phyloP scores from a whole-genome alignment of 2,329 filamentous ascomycete genomes.

The Colletotrichum tropicicola region DNA sequence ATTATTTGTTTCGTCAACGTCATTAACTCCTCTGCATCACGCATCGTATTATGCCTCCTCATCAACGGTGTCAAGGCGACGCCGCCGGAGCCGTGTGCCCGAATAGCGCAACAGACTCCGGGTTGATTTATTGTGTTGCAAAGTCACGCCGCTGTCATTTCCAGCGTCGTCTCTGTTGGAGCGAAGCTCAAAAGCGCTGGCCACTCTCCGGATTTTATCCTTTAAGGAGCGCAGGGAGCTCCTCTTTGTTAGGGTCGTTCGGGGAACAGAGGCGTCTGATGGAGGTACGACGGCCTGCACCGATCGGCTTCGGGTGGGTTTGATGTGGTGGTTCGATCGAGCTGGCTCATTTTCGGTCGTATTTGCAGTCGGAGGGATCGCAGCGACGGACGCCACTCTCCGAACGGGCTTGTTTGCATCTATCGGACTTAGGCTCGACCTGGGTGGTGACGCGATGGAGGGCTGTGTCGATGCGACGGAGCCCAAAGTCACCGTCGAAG shows the following conservation, averaged over 20 bases:
- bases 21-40: not conserved
- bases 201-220: constrained; percentile 23
- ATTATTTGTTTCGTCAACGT: not conserved
- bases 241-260: not conserved
- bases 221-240: constrained; percentile 7
- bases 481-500: not conserved
- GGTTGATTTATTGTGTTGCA: constrained; percentile 16
- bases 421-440: not conserved
- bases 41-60: constrained; percentile 3
- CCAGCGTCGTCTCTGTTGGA: not conserved
- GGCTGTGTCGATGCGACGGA: not conserved
- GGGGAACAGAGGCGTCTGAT: not conserved
- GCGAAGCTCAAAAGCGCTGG: constrained; percentile 26
- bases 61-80: constrained; percentile 14
- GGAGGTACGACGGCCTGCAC: not conserved
- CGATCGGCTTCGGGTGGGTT: constrained; percentile 4
- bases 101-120: constrained; percentile 15
- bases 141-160: not conserved
- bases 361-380: not conserved
- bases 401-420: not conserved
- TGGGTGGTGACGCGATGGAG: not conserved
- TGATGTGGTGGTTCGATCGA: not conserved
- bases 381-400: not conserved
- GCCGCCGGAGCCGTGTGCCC: not conserved
- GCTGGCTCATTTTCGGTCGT: not conserved